Base-by-base conservation (phyloP, 2,329 filamentous ascomycete species). In the Nemania diffusa region DNA sequence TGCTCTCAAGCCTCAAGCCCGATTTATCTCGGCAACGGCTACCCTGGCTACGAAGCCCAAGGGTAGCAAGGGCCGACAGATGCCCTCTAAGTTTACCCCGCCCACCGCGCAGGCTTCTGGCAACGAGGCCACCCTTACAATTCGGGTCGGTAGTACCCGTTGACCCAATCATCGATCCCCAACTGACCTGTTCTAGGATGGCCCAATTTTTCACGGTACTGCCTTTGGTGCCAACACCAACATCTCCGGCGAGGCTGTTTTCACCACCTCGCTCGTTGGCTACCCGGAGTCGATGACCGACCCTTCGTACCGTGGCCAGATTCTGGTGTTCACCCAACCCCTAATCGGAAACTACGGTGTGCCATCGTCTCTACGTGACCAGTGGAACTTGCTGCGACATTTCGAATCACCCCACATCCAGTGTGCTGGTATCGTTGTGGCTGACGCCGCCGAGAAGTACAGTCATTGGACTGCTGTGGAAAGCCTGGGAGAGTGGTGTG, bases 401-500 rank as follows among this genome's bases (percentile, higher is more conserved):
- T 99, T 99, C 77, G 96, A 99, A 83, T 97, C 94, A 29, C 96
- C 96, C 60, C 93, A 98, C 82, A 94, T 99, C 73, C 96, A 99
- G 85, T 97, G 95, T 67, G 92, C 92, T 69, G 96, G 94, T 81
- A 92, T 99, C 58, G 95, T 99, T 53, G 96, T 99, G 61, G 93
- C 95, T 75, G 96, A 99, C 79, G 94, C 95, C 70, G 95, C 96
- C 51, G 86, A 93, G 79, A 88, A 94, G 79, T 97, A 98, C 87
- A 97, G 94, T 81, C 96, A 99, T 80, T 99, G 96, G 96, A 98
- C 96, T 69, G 96, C 96, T 40, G 95, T 99, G 11, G 93, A 99
- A 87, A 94, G 92, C 77, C 83, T 99, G 77, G 87, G 92, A 73
- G 87, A 97, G 75, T 99, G 96, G 96, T 99, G 96, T 82, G 92